Percentiles rank a stretch among this genome's conserved stretches.
Evolutionary conservation across 2,329 filamentous ascomycete genomes (phyloP).

Genomic region (Penicillium olsonii): DNA sequence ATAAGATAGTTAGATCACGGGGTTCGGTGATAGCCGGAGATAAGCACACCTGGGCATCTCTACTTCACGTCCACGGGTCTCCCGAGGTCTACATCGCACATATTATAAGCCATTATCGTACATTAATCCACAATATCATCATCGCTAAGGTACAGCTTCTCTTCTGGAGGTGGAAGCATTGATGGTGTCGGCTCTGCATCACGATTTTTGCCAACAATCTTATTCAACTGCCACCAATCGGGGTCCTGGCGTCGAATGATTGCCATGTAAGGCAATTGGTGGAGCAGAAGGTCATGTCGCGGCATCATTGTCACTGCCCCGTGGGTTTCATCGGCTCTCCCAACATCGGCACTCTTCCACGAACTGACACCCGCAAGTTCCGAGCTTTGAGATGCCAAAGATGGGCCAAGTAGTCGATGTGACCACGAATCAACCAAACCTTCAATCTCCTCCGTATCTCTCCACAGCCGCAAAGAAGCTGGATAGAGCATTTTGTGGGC

Average conservation of each 20-base stretch:
- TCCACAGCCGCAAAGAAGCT: slow-evolving; percentile 79
- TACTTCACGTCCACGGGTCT: too few species aligned
- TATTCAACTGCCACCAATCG: slow-evolving; percentile 62
- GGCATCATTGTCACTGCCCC: slow-evolving; percentile 35
- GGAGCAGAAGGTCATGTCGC: slow-evolving; percentile 59
- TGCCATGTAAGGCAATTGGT: slow-evolving; percentile 83
- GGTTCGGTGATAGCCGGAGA: neutral
- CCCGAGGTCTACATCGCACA: too few species aligned
- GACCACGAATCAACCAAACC: slow-evolving; percentile 57
- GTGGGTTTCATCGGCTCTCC: slow-evolving; percentile 3
- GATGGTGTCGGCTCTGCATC: slow-evolving; percentile 22
- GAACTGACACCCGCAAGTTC: slow-evolving; percentile 35
- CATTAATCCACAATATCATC: slow-evolving; percentile 75
- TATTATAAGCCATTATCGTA: too few species aligned
- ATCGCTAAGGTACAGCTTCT: slow-evolving; percentile 73
- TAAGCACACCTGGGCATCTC: neutral
- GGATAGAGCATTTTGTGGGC: slow-evolving; percentile 93
- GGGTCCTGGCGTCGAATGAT: slow-evolving; percentile 54
- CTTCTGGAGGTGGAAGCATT: slow-evolving; percentile 49
- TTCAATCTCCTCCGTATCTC: slow-evolving; percentile 77
- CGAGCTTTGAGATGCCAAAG: slow-evolving; percentile 38
- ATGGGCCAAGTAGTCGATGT: slow-evolving; percentile 36
- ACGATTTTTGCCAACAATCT: slow-evolving; percentile 56
- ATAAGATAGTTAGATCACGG: neutral
- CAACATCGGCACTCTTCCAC: slow-evolving; percentile 32